phyloP scores from a whole-genome alignment of 2,329 filamentous ascomycete species.

The Neofusicoccum ribis region DNA sequence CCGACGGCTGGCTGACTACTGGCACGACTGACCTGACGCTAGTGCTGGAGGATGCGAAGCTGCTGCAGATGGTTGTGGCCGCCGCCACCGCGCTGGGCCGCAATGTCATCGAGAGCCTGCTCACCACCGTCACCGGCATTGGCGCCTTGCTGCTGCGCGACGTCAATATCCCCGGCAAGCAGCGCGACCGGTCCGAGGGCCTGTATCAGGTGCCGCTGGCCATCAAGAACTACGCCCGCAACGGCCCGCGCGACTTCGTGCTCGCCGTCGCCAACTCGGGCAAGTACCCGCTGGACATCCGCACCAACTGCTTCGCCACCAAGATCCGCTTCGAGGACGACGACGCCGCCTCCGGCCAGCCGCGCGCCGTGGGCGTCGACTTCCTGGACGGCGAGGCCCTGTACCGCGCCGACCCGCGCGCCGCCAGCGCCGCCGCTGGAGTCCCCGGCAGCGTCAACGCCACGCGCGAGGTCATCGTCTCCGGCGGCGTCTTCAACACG shows the following conservation, averaged over 20 bases:
- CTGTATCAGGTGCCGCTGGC: constrained; percentile 62
- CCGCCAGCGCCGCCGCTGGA: constrained; percentile 31
- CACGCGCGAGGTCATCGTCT: constrained; percentile 47
- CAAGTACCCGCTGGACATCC: constrained; percentile 58
- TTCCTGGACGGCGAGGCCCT: constrained; percentile 42
- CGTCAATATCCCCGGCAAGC: constrained; percentile 49
- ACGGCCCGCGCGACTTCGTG: constrained; percentile 58
- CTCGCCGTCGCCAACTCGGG: constrained; percentile 53
- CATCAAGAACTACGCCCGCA: constrained; percentile 50
- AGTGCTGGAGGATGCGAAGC: constrained; percentile 53
- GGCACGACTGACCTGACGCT: constrained; percentile 45
- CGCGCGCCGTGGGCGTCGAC: constrained; percentile 50
- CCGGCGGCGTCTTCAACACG: constrained; percentile 60
- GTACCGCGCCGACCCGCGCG: constrained; percentile 40
- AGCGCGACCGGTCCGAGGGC: constrained; percentile 49
- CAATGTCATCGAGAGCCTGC: constrained; percentile 40
- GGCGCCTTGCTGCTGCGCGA: constrained; percentile 33
- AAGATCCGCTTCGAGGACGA: constrained; percentile 67
- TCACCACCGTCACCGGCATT: constrained; percentile 42
- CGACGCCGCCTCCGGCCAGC: constrained; percentile 51
- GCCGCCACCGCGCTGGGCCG: constrained; percentile 53
- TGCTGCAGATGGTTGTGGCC: constrained; percentile 54
- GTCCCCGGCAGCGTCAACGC: constrained; percentile 43
- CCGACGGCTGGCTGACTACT: constrained; percentile 56
- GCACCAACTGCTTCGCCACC: constrained; percentile 63